Conservation (phyloP, 2,329 filamentous ascomycete species). For the Arthroderma uncinatum region DNA sequence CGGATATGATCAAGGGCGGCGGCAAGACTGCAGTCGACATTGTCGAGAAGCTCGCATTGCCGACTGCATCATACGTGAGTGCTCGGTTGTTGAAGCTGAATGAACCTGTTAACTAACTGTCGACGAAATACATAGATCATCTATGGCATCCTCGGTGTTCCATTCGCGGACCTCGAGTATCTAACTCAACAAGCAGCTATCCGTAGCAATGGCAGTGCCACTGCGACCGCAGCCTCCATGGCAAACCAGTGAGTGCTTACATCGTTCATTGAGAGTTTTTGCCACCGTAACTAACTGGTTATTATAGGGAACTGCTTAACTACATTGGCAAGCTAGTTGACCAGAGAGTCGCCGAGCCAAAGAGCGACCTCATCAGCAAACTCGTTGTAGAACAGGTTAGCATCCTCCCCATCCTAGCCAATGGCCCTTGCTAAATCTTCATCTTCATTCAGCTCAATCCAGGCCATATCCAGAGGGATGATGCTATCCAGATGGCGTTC, state of each 20-base stretch:
- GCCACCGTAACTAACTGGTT: not conserved
- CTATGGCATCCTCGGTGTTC: conserved; percentile 41
- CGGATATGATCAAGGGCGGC: conserved; percentile 31
- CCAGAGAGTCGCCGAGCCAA: conserved; percentile 29
- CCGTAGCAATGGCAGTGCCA: conserved; percentile 39
- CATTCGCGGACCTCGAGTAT: conserved; percentile 38
- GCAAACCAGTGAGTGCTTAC: conserved; percentile 31
- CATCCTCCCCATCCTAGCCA: not conserved
- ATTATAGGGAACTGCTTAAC: conserved; percentile 33
- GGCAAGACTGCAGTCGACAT: conserved; percentile 35
- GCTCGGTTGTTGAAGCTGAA: no score
- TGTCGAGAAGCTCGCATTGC: conserved; percentile 39
- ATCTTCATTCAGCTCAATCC: conserved; percentile 17
- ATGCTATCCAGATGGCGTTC: conserved; percentile 39
- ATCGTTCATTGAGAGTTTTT: not conserved
- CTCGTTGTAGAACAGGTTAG: conserved; percentile 20
- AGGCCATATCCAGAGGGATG: conserved; percentile 22
- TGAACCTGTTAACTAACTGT: no score
- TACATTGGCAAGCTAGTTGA: conserved; percentile 39
- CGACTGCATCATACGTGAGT: conserved; percentile 39
- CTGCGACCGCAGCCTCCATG: conserved; percentile 36
- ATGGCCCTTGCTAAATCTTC: not conserved
- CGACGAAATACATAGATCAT: conserved; percentile 31
- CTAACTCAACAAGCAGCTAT: conserved; percentile 40
- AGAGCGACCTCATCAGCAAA: conserved; percentile 39